Evolutionary conservation across 1,284 basidiomycete genomes (phyloP).

Genomic region (Hymenochaete sp.): DNA sequence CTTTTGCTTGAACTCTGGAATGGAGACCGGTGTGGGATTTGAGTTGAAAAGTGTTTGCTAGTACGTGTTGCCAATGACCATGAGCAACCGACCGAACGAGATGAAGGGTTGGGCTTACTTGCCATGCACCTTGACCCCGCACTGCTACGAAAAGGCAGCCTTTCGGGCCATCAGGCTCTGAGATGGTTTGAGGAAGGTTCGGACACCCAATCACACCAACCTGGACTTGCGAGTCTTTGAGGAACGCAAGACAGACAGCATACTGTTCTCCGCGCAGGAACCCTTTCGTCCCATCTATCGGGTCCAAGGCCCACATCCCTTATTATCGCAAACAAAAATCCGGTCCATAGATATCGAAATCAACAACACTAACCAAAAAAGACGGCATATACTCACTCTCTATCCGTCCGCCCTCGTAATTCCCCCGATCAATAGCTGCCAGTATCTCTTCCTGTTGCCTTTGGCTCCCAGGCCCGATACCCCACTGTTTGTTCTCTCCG

Average conservation of each 20-base stretch:
- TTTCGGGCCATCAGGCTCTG: conserved; percentile 49
- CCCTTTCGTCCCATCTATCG: conserved; percentile 90
- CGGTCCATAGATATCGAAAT: background rate
- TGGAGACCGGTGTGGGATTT: conserved; percentile 37
- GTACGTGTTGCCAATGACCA: conserved; percentile 2
- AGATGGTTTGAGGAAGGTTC: conserved; percentile 68
- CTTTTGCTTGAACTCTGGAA: conserved; percentile 37
- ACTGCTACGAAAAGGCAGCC: conserved; percentile 84
- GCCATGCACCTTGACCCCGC: conserved; percentile 73
- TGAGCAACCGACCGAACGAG: background rate
- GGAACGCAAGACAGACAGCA: conserved; percentile 89
- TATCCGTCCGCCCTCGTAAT: conserved; percentile 61
- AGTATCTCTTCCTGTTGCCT: conserved; percentile 57
- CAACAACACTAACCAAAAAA: conserved; percentile 4
- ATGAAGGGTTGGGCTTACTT: conserved; percentile 34
- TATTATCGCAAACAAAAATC: background rate
- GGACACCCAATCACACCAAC: conserved; percentile 94
- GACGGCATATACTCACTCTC: conserved; percentile 69
- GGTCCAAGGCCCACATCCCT: conserved; percentile 90
- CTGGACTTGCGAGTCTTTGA: conserved; percentile 78
- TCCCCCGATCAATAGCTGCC: conserved; percentile 82
- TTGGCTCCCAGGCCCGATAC: conserved; percentile 48
- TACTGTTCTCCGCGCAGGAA: conserved; percentile 97
- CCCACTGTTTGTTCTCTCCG: conserved; percentile 53
- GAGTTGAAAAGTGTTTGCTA: conserved; percentile 31